Evolutionary conservation across 306 rosid genomes (phyloP), one percentile per base, ranked within the genome.

Genomic region (Alnus glutinosa): DNA sequence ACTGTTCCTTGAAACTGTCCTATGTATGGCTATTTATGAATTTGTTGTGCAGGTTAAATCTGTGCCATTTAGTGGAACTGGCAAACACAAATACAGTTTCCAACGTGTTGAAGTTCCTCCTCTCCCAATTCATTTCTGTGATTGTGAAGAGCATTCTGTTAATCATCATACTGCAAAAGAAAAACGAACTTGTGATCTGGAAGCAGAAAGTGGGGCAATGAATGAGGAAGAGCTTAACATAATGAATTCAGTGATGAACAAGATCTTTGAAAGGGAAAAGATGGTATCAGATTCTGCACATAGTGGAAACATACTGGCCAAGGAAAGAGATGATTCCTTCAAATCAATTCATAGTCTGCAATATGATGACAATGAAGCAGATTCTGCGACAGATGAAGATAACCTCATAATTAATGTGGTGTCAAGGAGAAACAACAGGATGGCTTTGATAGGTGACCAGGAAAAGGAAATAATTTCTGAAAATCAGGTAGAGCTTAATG

Each of bases 31-130:
- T 76, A 66, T 39, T 12, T 32, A 16, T 73, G 71, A 36, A 54
- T n/a, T 55, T 70, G 5, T 50, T 78, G 49, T 72, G 70, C 90
- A 91, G 98, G 93, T 94, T 79, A 94, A 92, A 84, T 62, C 89
- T n/a, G 66, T 94, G 67, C 97, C 98, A 48, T 88, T 91, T 47
- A 81, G 85, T 79, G 98, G 98, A 84, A 91, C 92, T 48, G 98
- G 98, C 75, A 92, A 91, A 79, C 98, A 94, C 87, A 92, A 89
- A 66, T 92, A 94, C 81, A 93, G 97, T 75, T 94, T 94, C 91
- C 93, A 89, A 80, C 89, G 89, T 78, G 86, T 92, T 77, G 87
- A 89, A 77, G 87, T 83, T 74, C 88, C 97, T 80, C 57, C 92
- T 37, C 88, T 84, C 64, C 98, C 98, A 5, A 84, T 87, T 81